Percentiles rank a stretch among this genome's conserved stretches.
phyloP scores from a whole-genome alignment of 495 filamentous ascomycete genomes.

The Schizothecium vesticola region DNA sequence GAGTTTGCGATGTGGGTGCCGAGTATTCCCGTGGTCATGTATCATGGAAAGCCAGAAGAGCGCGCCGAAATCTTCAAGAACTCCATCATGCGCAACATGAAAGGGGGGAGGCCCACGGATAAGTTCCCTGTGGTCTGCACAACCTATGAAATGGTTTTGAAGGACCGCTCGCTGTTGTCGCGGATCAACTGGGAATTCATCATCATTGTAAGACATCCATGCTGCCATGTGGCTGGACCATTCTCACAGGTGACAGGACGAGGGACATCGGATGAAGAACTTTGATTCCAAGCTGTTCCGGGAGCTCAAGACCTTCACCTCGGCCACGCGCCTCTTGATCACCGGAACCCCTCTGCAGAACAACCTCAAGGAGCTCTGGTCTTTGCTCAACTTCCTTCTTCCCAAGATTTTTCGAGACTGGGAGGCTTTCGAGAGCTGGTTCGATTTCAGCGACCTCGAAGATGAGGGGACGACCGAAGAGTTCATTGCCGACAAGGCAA shows the following conservation, averaged over 20 bases:
- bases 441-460: slow-evolving; percentile 86
- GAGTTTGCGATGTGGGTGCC: slow-evolving; percentile 91
- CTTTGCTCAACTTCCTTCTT: slow-evolving; percentile 85
- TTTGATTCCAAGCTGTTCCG: slow-evolving; percentile 88
- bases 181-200: slow-evolving; percentile 94
- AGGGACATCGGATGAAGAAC: slow-evolving; percentile 97
- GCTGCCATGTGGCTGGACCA: neutral
- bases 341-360: slow-evolving; percentile 96
- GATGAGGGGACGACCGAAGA: slow-evolving; percentile 65
- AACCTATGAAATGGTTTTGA: slow-evolving; percentile 91
- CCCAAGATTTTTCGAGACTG: slow-evolving; percentile 88
- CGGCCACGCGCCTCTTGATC: slow-evolving; percentile 84
- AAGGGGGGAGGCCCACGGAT: slow-evolving; percentile 40
- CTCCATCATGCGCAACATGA: slow-evolving; percentile 53
- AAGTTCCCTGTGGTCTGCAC: slow-evolving; percentile 90
- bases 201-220: slow-evolving; percentile 67
- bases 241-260: slow-evolving; percentile 47
- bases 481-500: slow-evolving; percentile 70
- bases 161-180: slow-evolving; percentile 71
- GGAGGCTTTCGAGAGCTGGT: slow-evolving; percentile 88
- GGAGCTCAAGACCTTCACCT: slow-evolving; percentile 79
- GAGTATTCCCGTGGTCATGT: slow-evolving; percentile 76
- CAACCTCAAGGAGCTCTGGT: slow-evolving; percentile 93
- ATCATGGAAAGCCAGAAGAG: slow-evolving; percentile 75
- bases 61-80: slow-evolving; percentile 64